Evolutionary conservation across 2,329 filamentous ascomycete genomes (phyloP), one percentile per base, ranked within the genome.

Genomic region (Fusarium anguioides): DNA sequence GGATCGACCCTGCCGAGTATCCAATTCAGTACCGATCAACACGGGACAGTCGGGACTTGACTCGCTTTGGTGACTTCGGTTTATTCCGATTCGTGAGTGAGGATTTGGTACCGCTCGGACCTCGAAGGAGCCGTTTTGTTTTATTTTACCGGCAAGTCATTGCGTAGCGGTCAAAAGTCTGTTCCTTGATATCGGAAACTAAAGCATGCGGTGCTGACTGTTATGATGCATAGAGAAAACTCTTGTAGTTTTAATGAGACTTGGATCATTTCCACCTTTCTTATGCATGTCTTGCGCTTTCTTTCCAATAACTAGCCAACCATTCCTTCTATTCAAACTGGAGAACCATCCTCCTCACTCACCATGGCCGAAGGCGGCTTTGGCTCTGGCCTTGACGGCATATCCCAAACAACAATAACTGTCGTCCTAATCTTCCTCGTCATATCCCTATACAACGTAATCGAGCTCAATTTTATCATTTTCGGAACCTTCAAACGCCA

Each of bases 381-480:
- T 11, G 71, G 71, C 12, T 74, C 71, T 14, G 72, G 71, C 41
- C 64, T 70, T 9, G 50, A 64, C 15, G 70, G 63, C 20, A 61
- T 56, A 45, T 69, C 72, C 17, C 60, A 64, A 17, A 53, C 46
- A 33, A 57, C 68, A 26, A 47, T 69, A 35, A 72, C 62, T 33
- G 66, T 74, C 40, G 69, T 76, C 56, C 57, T 75, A 26, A 75
- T 74, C 48, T 77, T 79, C 52, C 53, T 76, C 11, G 62, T 73
- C 40, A 69, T 78, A 44, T 65, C 76, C 20, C 55, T 77, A 20
- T 79, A 77, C 75, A 80, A 80, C 50, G 74, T 75, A 42, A 49
- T 77, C 42, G 78, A 80, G 51, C 68, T 80, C 9, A 74, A 63
- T 23, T 74, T 77, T 42, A 77, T 79, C 66, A 77, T 80, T 57